Conservation (phyloP, 2,329 filamentous ascomycete species). For the Epichloe brachyelytri region DNA sequence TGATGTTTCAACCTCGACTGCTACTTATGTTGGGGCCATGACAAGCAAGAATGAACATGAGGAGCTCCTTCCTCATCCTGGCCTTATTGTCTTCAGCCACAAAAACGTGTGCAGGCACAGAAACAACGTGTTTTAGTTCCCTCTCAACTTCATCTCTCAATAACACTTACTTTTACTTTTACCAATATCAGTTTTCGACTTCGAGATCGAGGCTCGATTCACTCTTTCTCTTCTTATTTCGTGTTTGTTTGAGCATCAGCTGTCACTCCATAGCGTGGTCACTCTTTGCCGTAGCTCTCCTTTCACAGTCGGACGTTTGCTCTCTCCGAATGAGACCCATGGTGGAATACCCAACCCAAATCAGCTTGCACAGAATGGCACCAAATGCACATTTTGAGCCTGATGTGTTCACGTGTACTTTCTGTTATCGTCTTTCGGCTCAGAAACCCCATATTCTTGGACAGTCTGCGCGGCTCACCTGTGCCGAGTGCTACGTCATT, state of each 20-base stretch:
- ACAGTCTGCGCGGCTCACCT: slow-evolving; percentile 34
- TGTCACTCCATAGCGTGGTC: neutral
- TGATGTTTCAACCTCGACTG: neutral
- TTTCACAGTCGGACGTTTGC: neutral
- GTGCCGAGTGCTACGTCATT: slow-evolving; percentile 31
- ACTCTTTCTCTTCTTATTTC: neutral
- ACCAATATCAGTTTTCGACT: too few relatives aligned
- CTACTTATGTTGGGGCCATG: neutral
- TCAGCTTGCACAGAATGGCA: neutral
- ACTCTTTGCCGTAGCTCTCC: neutral
- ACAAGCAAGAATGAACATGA: neutral
- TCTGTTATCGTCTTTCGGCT: slow-evolving; percentile 34
- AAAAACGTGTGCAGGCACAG: neutral
- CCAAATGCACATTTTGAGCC: neutral
- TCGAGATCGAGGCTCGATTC: neutral
- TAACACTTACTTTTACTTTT: neutral
- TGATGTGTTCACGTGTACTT: slow-evolving; percentile 38
- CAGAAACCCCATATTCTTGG: slow-evolving; percentile 29
- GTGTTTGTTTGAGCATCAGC: neutral
- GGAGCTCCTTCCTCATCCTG: neutral
- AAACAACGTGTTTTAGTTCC: neutral
- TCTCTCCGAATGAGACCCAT: neutral
- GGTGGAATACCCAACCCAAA: neutral
- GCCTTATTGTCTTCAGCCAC: neutral
- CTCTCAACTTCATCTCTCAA: neutral